Evolutionary conservation across 768 basidiomycete genomes (phyloP), one percentile per base, ranked within the genome.

Genomic region (Crassisporium funariophilum): DNA sequence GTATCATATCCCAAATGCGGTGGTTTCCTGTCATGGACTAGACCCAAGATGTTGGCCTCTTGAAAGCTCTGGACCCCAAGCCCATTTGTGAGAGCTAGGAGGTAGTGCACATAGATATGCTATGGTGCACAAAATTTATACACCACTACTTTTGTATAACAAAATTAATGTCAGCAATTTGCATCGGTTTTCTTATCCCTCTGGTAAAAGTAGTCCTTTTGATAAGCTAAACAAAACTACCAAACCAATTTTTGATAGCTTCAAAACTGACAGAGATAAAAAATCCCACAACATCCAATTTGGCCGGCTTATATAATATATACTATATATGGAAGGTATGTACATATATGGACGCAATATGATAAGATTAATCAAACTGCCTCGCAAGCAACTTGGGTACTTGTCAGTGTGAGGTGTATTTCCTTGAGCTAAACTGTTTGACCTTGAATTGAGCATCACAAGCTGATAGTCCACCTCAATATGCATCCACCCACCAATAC

Each of bases 401-500:
- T 22, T 54, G 44, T 13, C 53, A 33, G 46, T 64, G 60, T 23
- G 57, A 61, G 15, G 35, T 54, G 45, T 64, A 68, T 27, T 48
- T 46, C 25, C 44, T 45, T 5, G 60, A 66, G 48, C 64, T 67
- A 58, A 68, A 66, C 21, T 44, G 12, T 44, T 56, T 39, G 5
- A 66, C 66, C 25, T 59, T 31, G 8, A 49, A 20, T 35, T 65
- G 61, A 37, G 64, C 62, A 42, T 61, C 55, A 31, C 57, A 53
- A 10, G 61, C 51, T 33, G 43, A 45, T 31, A 67, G 34, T 20
- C 65, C 61, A 44, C 44, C 34, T n/a, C 49, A 1, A 44, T 69
- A 70, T 23, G 65, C 64, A 36, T 63, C 56, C 46, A 67, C 58
- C 52, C 57, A 70, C 5, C 57, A 20, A 16, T 45, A 25, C 36